Conservation (phyloP, 2,329 filamentous ascomycete species). For the Calonectria montana region DNA sequence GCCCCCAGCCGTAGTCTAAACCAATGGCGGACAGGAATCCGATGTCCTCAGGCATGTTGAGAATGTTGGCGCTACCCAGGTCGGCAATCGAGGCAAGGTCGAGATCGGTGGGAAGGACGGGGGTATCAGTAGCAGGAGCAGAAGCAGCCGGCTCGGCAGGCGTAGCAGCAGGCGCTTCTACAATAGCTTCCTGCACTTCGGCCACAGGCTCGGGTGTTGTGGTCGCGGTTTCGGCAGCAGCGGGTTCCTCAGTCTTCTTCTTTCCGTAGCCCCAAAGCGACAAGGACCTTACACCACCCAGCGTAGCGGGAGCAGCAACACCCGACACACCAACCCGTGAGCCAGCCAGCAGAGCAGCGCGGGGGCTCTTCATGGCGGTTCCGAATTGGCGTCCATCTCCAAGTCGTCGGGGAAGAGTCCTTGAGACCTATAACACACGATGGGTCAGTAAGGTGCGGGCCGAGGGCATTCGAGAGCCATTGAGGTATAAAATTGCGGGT, state of each 20-base stretch:
- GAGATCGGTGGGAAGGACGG: conserved; percentile 44
- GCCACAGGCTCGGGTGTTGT: conserved; percentile 33
- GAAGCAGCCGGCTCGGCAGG: conserved; percentile 36
- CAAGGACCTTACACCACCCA: conserved; percentile 48
- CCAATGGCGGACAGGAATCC: conserved; percentile 88
- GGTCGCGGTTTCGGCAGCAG: conserved; percentile 31
- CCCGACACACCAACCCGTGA: conserved; percentile 38
- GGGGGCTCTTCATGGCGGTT: conserved; percentile 43
- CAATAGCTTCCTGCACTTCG: conserved; percentile 28
- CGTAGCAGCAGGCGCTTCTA: conserved; percentile 17
- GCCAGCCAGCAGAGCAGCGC: conserved; percentile 31
- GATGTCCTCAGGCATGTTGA: conserved; percentile 77
- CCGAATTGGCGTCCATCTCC: conserved; percentile 50
- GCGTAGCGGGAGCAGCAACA: conserved; percentile 40
- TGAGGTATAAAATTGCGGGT: neutral
- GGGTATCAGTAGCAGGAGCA: conserved; percentile 31
- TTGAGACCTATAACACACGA: conserved; percentile 33
- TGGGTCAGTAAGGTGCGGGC: conserved; percentile 2
- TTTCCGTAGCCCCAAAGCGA: conserved; percentile 51
- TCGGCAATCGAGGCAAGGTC: conserved; percentile 49
- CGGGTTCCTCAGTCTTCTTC: conserved; percentile 40
- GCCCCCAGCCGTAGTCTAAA: conserved; percentile 87
- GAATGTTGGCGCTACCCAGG: conserved; percentile 56
- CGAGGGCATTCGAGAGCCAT: conserved; percentile 15
- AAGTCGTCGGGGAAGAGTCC: conserved; percentile 44